Conservation (phyloP, 1,284 basidiomycete genomes). For the Papiliotrema nemorosa region DNA sequence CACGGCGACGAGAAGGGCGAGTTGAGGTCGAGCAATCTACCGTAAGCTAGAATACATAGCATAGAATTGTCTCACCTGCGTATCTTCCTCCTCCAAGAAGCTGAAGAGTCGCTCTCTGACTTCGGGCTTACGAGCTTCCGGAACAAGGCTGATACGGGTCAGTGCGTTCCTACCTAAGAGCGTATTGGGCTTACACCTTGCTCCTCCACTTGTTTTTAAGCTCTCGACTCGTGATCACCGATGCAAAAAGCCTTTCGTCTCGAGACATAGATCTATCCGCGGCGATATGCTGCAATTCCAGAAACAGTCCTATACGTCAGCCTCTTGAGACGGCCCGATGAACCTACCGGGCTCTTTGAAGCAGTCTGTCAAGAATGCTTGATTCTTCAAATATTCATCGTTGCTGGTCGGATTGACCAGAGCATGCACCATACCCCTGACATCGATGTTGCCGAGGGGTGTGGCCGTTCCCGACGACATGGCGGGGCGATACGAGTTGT, state of each 20-base stretch:
- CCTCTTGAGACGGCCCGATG: too few relatives aligned
- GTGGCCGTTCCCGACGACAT: background rate
- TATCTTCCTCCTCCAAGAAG: constrained; percentile 46
- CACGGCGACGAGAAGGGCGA: constrained; percentile 42
- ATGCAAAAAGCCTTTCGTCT: constrained; percentile 41
- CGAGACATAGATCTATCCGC: constrained; percentile 32
- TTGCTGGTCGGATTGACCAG: constrained; percentile 35
- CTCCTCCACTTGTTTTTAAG: constrained; percentile 48
- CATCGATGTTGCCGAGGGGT: background rate
- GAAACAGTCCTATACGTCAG: constrained; percentile 34
- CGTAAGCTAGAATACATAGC: background rate
- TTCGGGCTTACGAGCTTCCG: constrained; percentile 43
- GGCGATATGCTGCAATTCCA: constrained; percentile 40
- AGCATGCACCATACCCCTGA: constrained; percentile 31
- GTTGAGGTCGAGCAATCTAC: constrained; percentile 47
- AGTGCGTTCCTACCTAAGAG: background rate
- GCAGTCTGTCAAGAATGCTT: constrained; percentile 31
- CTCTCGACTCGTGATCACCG: constrained; percentile 44
- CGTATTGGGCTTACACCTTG: constrained; percentile 30
- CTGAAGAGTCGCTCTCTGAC: constrained; percentile 41
- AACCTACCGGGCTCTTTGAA: constrained; percentile 42
- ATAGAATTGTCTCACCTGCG: constrained; percentile 21
- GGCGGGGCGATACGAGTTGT: background rate
- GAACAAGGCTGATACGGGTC: constrained; percentile 31
- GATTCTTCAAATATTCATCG: constrained; percentile 38